phyloP scores from a whole-genome alignment of 306 rosid species.

The Lablab purpureus region DNA sequence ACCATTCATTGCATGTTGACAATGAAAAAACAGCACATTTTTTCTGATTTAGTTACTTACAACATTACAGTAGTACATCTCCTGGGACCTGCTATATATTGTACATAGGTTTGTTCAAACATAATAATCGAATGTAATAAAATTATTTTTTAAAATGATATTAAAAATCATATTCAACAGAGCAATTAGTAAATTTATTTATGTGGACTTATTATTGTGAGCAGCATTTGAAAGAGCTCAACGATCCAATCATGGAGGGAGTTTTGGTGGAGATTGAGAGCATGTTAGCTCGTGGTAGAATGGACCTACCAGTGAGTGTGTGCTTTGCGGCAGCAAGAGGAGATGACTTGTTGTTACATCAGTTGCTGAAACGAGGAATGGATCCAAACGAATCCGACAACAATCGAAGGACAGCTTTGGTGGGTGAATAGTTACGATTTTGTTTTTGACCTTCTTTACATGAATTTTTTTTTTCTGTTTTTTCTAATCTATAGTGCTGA shows the following conservation, averaged over 20 bases:
- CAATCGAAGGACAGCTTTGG: slow-evolving; percentile 86
- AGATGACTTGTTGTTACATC: slow-evolving; percentile 80
- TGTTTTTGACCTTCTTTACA: background rate
- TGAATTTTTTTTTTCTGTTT: background rate
- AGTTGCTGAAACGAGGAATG: slow-evolving; percentile 73
- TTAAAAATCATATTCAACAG: background rate
- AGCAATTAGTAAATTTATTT: background rate
- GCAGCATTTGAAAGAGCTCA: slow-evolving; percentile 77
- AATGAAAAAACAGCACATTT: background rate
- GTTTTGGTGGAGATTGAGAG: slow-evolving; percentile 81
- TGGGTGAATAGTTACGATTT: slow-evolving; percentile 44
- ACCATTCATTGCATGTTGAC: background rate
- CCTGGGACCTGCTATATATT: too few species aligned
- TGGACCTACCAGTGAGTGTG: slow-evolving; percentile 89
- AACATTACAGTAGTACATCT: background rate
- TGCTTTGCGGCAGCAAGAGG: slow-evolving; percentile 86
- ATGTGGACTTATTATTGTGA: background rate
- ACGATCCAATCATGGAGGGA: slow-evolving; percentile 87
- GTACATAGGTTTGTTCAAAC: background rate
- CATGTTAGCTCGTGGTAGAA: slow-evolving; percentile 84
- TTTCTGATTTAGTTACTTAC: background rate
- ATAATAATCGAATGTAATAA: background rate
- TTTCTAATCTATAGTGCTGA: background rate
- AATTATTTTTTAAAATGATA: background rate
- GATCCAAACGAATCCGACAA: slow-evolving; percentile 87